Evolutionary conservation across 345 rosid genomes (phyloP), one percentile per base, ranked within the genome.

Genomic region (Populus deltoides): DNA sequence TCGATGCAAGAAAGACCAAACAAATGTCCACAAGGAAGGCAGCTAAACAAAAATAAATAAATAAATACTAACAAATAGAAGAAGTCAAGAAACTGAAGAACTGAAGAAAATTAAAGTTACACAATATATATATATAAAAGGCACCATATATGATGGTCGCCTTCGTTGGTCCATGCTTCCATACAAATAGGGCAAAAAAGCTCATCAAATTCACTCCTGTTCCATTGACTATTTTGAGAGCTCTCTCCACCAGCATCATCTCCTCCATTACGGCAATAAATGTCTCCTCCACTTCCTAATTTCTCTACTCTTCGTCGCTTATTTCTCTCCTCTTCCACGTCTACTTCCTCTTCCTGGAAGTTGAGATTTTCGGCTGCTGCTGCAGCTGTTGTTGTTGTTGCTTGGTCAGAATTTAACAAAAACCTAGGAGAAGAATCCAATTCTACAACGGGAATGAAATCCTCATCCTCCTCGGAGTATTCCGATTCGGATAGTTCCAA

Each of bases 21-120:
- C 73, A 94, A 74, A 75, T 94, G 98, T 25, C 98, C 97, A 80
- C 98, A 94, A 75, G 95, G 97, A 78, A 94, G 95, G 82, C 97
- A 94, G 79, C 97, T 94, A 86, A 39, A 75, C 13, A 0, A 3
- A 33, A 66, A 38, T 11, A 43, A 76, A 73, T 36, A 31, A 49
- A 61, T 49, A 43, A n/a, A 2, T 12, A 41, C 13, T 41, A 55
- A 49, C 20, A 74, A 61, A 35, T 24, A 12, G 31, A 66, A 29
- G 29, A 49, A 39, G 45, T 8, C 7, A 27, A 39, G 17, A 70
- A 70, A 17, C 27, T 15, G 8, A 66, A 66, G 27, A 70, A 17
- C 27, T 15, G 8, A 66, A 66, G 27, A 49, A 20, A 45, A 31
- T 31, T 33, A 65, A 13, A 31, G 12, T 53, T 31, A 41, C 3